Base-by-base conservation (phyloP, 2,329 filamentous ascomycete genomes). In the Pseudogymnoascus sp. region DNA sequence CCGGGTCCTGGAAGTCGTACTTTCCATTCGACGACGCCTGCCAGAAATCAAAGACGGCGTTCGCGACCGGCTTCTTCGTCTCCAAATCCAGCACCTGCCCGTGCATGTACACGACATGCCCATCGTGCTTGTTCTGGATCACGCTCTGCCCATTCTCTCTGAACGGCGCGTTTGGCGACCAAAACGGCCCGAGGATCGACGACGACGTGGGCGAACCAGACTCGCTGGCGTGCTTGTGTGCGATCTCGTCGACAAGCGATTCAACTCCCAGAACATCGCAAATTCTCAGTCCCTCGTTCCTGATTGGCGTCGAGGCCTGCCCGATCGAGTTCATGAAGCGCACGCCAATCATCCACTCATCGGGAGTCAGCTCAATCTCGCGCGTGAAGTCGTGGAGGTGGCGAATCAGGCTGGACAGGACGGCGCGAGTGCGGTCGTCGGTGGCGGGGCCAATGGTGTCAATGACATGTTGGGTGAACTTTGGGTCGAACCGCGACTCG, bases 361-460 rank as follows among this genome's bases (percentile, higher is more conserved):
- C 89, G 33, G 85, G 81, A 16, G 86, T 91, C 61, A 93, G 83
- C 76, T 92, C 88, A 67, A 90, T 84, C 72, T 93, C 89, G 64
- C 89, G 85, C 63, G 85, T 83, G 74, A 92, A 92, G 76, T 91
- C 88, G 78, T 93, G 89, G 64, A 93, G 80, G 77, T 92, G 89
- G 59, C 78, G 80, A 75, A 91, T 86, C 69, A 91, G 76, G 28
- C 83, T 79, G 65, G 79, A 75, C 70, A 92, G 78, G 70, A 92
- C 79, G 67, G 84, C 78, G 64, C 86, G 82, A 70, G 85, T 82
- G 65, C 89, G 81, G 64, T 88, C 84, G 61, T 82, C 78, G 11
- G 85, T 85, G 70, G 89, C 85, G 70, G 88, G 86, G 61, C 88
- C 85, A 80, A 91, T 91, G 69, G 86, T 82, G 67, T 89, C 83